A percentile compares a stretch with the other conserved stretches of the same genome.
These are phyloP conservation scores for Dipteronia sinensis DNA, from an alignment of 345 rosid genomes.

Conservation along the genomic window DNA sequence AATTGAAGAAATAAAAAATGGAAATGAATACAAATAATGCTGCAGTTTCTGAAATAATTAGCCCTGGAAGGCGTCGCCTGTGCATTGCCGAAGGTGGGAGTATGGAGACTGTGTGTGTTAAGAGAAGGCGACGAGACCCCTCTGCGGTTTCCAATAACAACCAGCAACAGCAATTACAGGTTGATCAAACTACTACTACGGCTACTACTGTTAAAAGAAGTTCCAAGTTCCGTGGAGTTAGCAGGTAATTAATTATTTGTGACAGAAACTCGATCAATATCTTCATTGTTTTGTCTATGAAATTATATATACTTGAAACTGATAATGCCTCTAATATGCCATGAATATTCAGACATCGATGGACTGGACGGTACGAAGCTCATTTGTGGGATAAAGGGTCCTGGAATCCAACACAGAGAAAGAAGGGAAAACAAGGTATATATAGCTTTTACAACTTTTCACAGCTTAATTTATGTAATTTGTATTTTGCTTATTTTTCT, in stretches of 20 bases:
- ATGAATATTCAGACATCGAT: slow-evolving; percentile 31
- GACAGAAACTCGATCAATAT: background rate
- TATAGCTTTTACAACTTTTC: background rate
- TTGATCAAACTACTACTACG: slow-evolving; percentile 3
- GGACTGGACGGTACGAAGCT: slow-evolving; percentile 52
- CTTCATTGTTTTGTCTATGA: background rate
- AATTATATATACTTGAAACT: slow-evolving; percentile 1
- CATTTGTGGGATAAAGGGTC: slow-evolving; percentile 53
- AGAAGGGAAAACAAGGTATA: slow-evolving; percentile 49
- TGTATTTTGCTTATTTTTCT: background rate
- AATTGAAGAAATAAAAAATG: background rate
- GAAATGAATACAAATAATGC: slow-evolving; percentile 17
- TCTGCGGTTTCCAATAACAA: slow-evolving; percentile 14
- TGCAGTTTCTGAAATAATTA: slow-evolving; percentile 19
- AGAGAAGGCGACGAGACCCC: slow-evolving; percentile 39
- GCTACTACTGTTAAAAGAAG: slow-evolving; percentile 44
- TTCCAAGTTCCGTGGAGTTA: slow-evolving; percentile 48
- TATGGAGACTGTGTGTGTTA: slow-evolving; percentile 23
- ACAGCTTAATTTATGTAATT: background rate
- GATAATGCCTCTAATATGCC: background rate
- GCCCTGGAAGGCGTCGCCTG: slow-evolving; percentile 8
- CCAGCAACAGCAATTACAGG: slow-evolving; percentile 2
- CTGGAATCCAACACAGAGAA: slow-evolving; percentile 48
- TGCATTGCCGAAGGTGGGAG: slow-evolving; percentile 21
- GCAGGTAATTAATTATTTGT: slow-evolving; percentile 32